Conservation (phyloP, 2,329 filamentous ascomycete species). For the Penicillium sclerotigenum region DNA sequence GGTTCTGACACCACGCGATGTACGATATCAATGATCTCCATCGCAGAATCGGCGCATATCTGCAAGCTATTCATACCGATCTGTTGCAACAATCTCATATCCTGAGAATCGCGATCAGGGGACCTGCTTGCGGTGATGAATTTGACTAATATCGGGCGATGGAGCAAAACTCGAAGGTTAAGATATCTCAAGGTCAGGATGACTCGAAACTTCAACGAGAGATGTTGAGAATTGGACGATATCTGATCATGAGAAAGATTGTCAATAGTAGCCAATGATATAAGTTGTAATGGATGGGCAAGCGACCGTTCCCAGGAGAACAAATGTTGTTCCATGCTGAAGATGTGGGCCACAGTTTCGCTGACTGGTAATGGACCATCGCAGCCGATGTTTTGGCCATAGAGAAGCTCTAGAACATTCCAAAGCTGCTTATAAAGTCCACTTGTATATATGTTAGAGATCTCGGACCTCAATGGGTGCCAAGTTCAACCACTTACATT, state of each 20-base stretch:
- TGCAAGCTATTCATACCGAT: constrained; percentile 34
- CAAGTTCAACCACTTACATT: constrained; percentile 16
- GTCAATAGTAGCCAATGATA: neutral
- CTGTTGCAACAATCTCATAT: constrained; percentile 28
- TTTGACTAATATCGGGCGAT: constrained; percentile 42
- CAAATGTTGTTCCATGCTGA: constrained; percentile 22
- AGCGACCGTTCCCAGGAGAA: constrained; percentile 20
- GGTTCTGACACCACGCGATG: constrained; percentile 16
- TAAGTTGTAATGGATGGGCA: constrained; percentile 5
- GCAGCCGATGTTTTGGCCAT: constrained; percentile 46
- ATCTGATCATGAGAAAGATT: neutral
- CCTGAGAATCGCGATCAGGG: constrained; percentile 7
- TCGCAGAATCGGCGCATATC: constrained; percentile 33
- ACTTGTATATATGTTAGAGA: constrained; percentile 8
- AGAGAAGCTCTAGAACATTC: constrained; percentile 41
- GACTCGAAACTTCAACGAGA: constrained; percentile 37
- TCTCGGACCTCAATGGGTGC: too few relatives aligned
- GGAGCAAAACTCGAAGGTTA: constrained; percentile 43
- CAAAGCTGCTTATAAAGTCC: constrained; percentile 32
- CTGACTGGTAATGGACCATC: constrained; percentile 23
- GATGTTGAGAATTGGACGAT: neutral
- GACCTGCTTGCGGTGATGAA: constrained; percentile 31
- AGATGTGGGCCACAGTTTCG: constrained; percentile 35
- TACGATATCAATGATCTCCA: constrained; percentile 29
- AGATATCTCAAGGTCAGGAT: constrained; percentile 46